Percentiles rank a stretch among this genome's conserved stretches.
Conservation (phyloP, 371 early-diverging fungal genomes). For the Mucor sp. region DNA sequence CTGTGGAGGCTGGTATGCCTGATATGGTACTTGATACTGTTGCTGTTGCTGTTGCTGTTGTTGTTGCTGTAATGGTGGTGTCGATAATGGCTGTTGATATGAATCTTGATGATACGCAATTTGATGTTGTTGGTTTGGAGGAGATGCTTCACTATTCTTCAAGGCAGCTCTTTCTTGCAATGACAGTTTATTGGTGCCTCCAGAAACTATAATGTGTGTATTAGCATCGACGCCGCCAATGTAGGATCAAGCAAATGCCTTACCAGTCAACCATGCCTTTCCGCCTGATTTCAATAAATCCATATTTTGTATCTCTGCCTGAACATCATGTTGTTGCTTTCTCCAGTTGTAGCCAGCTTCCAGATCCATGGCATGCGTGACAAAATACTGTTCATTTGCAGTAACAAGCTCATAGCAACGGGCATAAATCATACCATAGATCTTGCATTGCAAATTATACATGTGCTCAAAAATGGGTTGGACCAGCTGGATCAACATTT, state of each 20-base stretch:
- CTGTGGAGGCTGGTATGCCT: constrained; percentile 1
- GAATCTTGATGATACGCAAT: neutral
- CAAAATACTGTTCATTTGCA: constrained; percentile 40
- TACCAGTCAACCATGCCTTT: constrained; percentile 44
- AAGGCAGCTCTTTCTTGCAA: constrained; percentile 45
- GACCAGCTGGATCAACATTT: constrained; percentile 59
- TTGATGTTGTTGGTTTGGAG: constrained; percentile 7
- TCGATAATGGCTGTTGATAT: neutral
- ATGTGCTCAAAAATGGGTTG: constrained; percentile 76
- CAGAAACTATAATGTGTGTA: constrained; percentile 24
- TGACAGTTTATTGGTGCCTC: constrained; percentile 35
- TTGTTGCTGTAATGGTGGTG: constrained; percentile 3
- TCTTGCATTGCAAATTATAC: constrained; percentile 69
- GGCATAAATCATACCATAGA: constrained; percentile 59
- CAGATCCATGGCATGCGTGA: constrained; percentile 37
- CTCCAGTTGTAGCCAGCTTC: constrained; percentile 40
- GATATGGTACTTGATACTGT: neutral
- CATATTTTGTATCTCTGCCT: constrained; percentile 37
- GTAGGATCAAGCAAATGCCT: neutral
- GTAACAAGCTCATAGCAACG: constrained; percentile 55
- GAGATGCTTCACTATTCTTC: constrained; percentile 15
- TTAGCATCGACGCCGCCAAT: no score
- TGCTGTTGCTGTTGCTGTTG: constrained; percentile 1
- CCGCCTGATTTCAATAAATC: constrained; percentile 48
- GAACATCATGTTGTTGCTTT: constrained; percentile 27